Base-by-base conservation (phyloP, 2,329 filamentous ascomycete species). In the Helminthosporium solani region DNA sequence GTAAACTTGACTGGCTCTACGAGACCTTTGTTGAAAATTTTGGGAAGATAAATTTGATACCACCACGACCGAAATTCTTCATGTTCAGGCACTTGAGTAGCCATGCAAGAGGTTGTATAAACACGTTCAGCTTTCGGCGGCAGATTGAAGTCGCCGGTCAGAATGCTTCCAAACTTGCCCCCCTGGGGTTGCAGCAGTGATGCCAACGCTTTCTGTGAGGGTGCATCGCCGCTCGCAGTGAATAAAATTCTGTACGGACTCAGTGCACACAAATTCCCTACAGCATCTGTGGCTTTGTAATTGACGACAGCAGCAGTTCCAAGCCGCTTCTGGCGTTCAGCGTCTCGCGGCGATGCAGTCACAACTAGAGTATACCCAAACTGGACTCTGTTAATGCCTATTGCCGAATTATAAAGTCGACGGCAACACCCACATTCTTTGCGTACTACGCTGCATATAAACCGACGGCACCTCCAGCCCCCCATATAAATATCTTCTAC, bases 161-260 rank as follows among this genome's bases (percentile, higher is more conserved):
- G 46, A 7, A 61, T 54, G 14, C 58, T 60, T 3, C 52, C 56
- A 27, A 61, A 63, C 16, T 36, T 42, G 14, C 60, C 59, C 23
- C 59, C 57, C 14, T 50, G 27, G 3, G 56, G 50, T 23, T 49
- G 50, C 6, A 64, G 41, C 28, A 64, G 44, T 21, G 53, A 50
- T n/a, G 52, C 55, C 33, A 64, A 35, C 20, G 56, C 57, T 45
- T 56, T 49, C 23, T 66, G 57, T 7, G 60, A 64, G 1, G 47
- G 36, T n/a, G 45, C 37, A 43, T 64, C 60, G 2, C 59, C 61
- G 28, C 59, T 63, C 12, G 48, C 59, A n/a, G 56, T 60, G 27
- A 64, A 58, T 14, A 61, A 31, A 33, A 62, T 60, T 30, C 58
- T 62, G 49, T 56, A 64, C 35, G 58, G 61, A 11, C 57, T 59